Evolutionary conservation across 2,329 filamentous ascomycete species (phyloP).

Genomic region (Ophiostoma himal-ulmi): DNA sequence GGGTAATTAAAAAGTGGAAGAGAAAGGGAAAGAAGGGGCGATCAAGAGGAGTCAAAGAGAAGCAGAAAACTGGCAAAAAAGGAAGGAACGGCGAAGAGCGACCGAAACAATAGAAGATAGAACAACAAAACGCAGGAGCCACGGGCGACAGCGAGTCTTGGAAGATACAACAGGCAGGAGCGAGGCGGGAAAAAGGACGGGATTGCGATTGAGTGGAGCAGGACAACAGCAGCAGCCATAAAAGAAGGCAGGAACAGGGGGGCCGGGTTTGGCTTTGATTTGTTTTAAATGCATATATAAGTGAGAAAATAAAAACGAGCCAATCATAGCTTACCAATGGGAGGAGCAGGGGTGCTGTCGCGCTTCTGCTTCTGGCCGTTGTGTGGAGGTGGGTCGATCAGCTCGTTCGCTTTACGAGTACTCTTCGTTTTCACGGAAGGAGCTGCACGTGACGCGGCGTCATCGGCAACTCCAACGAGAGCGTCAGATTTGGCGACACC

Average conservation of each 20-base stretch:
- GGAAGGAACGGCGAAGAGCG: not conserved
- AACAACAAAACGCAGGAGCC: slow-evolving; percentile 12
- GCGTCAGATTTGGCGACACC: not conserved
- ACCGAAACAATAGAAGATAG: not conserved
- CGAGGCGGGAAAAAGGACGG: slow-evolving; percentile 18
- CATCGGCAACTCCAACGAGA: not conserved
- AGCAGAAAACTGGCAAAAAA: not conserved
- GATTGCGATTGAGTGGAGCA: slow-evolving; percentile 21
- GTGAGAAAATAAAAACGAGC: not conserved
- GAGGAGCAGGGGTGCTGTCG: slow-evolving; percentile 9
- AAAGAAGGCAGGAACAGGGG: slow-evolving; percentile 20
- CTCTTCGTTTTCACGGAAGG: not conserved
- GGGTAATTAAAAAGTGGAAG: slow-evolving; percentile 3
- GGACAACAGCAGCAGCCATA: slow-evolving; percentile 12
- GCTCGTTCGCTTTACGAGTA: not conserved
- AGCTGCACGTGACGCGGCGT: slow-evolving; percentile 10
- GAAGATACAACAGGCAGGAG: slow-evolving; percentile 6
- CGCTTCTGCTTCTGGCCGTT: slow-evolving; percentile 12
- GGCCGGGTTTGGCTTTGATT: not conserved
- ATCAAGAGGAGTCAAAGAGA: not conserved
- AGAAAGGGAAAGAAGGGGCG: slow-evolving; percentile 12
- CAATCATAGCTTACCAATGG: not conserved
- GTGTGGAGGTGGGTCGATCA: slow-evolving; percentile 4
- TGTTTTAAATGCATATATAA: slow-evolving; percentile 2
- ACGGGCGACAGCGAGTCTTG: slow-evolving; percentile 1